Percentiles rank a stretch among this genome's conserved stretches.
phyloP scores from a whole-genome alignment of 306 rosid genomes.

The Psophocarpus tetragonolobus region DNA sequence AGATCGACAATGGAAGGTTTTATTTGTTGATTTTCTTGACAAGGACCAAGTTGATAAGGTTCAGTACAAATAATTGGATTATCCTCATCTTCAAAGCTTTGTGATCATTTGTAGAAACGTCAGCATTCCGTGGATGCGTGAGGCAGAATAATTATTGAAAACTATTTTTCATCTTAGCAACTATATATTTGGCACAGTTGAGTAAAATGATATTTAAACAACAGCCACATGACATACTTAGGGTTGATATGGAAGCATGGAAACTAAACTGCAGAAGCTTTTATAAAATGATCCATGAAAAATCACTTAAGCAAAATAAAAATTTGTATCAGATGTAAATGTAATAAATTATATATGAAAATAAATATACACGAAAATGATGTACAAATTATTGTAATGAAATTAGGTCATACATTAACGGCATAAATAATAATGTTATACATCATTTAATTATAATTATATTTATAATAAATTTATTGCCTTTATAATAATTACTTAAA shows the following conservation, averaged over 20 bases:
- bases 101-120: not conserved
- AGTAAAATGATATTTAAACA: not conserved
- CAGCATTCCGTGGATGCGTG: not conserved
- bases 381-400: no score
- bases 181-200: not conserved
- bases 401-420: no score
- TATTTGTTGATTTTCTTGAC: not conserved
- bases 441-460: no score
- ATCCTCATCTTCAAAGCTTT: slow-evolving; percentile 11
- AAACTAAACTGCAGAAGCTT: not conserved
- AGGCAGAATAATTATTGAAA: not conserved
- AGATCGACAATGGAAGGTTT: not conserved
- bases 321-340: no score
- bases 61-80: slow-evolving; percentile 3
- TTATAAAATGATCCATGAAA: not conserved
- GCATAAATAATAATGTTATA: no score
- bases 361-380: no score
- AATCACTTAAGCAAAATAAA: not conserved
- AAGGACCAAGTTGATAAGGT: slow-evolving; percentile 6
- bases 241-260: not conserved
- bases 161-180: not conserved
- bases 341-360: no score
- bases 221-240: not conserved
- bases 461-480: no score
- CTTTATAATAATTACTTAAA: no score